Conservation (phyloP, 2,329 filamentous ascomycete genomes). For the Claviceps digitariae region DNA sequence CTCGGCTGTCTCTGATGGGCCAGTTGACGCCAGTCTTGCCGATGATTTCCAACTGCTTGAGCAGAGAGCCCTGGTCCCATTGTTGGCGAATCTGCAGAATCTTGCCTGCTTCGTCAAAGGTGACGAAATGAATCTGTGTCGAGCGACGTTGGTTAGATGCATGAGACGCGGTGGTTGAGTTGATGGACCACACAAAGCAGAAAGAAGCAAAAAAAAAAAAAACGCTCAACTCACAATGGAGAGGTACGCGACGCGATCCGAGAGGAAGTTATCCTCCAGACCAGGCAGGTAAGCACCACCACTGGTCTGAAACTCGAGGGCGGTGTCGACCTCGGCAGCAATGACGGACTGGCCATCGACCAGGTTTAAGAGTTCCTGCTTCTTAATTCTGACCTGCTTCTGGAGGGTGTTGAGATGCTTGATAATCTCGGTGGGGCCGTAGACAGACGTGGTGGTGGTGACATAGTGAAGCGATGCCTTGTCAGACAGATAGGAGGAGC, state of each 20-base stretch:
- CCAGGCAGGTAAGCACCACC: conserved; percentile 80
- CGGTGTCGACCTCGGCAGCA: conserved; percentile 74
- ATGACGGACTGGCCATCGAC: conserved; percentile 60
- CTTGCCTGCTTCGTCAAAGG: conserved; percentile 62
- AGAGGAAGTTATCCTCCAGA: conserved; percentile 87
- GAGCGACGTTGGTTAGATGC: not conserved
- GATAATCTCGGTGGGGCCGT: conserved; percentile 60
- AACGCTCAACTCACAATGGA: conserved; percentile 74
- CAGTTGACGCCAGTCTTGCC: conserved; percentile 82
- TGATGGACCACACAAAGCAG: not conserved
- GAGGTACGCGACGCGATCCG: conserved; percentile 66
- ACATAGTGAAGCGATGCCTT: conserved; percentile 74
- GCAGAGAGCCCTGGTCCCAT: conserved; percentile 88
- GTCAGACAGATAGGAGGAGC: conserved; percentile 45
- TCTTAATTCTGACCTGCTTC: conserved; percentile 69
- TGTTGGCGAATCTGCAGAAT: conserved; percentile 79
- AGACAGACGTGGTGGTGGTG: conserved; percentile 66
- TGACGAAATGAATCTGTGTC: conserved; percentile 72
- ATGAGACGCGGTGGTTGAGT: not conserved
- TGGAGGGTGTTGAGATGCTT: conserved; percentile 64
- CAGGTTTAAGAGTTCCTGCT: conserved; percentile 59
- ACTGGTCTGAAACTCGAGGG: conserved; percentile 64
- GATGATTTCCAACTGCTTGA: conserved; percentile 91
- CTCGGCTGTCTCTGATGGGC: conserved; percentile 80
- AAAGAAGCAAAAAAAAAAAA: too few relatives aligned